phyloP scores from a whole-genome alignment of 75 land plant genomes.

The Picea sitchensis region DNA sequence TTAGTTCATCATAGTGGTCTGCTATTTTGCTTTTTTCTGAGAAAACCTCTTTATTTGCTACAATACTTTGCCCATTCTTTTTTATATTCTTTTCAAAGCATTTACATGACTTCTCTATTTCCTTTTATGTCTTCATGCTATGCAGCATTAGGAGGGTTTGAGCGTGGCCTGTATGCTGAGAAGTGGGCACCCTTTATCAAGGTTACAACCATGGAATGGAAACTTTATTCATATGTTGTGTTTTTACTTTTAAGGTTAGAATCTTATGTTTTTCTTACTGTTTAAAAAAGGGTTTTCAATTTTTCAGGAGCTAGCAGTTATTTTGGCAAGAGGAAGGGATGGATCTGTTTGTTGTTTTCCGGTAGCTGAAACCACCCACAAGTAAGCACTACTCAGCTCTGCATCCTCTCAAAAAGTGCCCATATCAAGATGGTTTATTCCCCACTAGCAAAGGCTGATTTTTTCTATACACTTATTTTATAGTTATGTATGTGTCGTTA shows the following conservation, averaged over 20 bases:
- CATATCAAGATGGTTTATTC: too few species aligned
- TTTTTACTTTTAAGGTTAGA: neutral
- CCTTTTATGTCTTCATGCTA: conserved; percentile 8
- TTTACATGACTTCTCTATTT: neutral
- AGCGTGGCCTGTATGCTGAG: conserved; percentile 86
- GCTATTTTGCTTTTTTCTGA: neutral
- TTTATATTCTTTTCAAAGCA: neutral
- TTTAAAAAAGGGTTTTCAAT: neutral
- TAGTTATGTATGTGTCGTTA: too few species aligned
- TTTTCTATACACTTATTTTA: too few species aligned
- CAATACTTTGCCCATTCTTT: neutral
- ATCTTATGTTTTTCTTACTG: neutral
- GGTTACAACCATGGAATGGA: conserved; percentile 30
- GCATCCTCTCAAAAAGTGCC: too few species aligned
- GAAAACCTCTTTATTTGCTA: neutral
- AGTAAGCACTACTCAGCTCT: conserved; percentile 27
- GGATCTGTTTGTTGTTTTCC: conserved; percentile 65
- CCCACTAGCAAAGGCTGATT: too few species aligned
- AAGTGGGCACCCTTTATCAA: conserved; percentile 93
- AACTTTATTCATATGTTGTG: neutral
- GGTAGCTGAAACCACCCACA: conserved; percentile 92
- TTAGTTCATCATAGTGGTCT: neutral
- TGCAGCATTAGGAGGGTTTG: conserved; percentile 90
- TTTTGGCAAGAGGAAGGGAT: conserved; percentile 90
- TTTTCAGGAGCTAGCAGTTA: conserved; percentile 76